Base-by-base conservation (phyloP, 331 rosid genomes). In the Rosa hybrid region DNA sequence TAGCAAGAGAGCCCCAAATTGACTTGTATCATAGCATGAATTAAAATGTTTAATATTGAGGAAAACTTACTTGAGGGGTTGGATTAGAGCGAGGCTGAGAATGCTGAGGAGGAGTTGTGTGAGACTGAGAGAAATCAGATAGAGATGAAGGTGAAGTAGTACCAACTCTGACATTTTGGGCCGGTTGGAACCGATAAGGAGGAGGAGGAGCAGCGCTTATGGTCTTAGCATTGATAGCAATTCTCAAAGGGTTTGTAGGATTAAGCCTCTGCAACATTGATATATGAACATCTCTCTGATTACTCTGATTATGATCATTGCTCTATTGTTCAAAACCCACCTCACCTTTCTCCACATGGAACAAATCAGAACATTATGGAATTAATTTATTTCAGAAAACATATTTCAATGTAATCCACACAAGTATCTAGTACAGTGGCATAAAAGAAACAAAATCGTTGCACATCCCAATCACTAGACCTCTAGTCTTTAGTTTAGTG, bases 221-320 rank as follows among this genome's bases (percentile, higher is more conserved):
- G 38, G 88, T 83, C 8, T 80, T 77, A 27, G 86, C 79, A 73
- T 95, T 91, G 49, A 95, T 68, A 62, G 86, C 91, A 54, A 93
- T 85, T 84, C 99, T 91, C 86, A 93, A 88, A 85, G 98, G 99
- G 81, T 95, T 95, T 6, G 96, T 84, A 12, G 90, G 97, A 75
- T 95, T 95, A 69, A 95, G 80, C 67, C 91, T 95, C 39, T 89
- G 85, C 80, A 93, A 80, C 84, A 82, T 88, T 6, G 94, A 69
- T 13, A 81, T 23, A 23, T 89, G 88, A 80, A 88, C 82, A 25
- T 86, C 90, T 85, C 91, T 86, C 45, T 75, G 20, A 12, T 67
- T 23, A 12, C 67, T 41, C 20, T 21, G 6, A 75, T 0, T 44
- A 75, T 25, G 48, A 62, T 63, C 68, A 34, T 77, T 71, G 17